Conservation (phyloP, 2,329 filamentous ascomycete species). For the Waltergamsia citrina region DNA sequence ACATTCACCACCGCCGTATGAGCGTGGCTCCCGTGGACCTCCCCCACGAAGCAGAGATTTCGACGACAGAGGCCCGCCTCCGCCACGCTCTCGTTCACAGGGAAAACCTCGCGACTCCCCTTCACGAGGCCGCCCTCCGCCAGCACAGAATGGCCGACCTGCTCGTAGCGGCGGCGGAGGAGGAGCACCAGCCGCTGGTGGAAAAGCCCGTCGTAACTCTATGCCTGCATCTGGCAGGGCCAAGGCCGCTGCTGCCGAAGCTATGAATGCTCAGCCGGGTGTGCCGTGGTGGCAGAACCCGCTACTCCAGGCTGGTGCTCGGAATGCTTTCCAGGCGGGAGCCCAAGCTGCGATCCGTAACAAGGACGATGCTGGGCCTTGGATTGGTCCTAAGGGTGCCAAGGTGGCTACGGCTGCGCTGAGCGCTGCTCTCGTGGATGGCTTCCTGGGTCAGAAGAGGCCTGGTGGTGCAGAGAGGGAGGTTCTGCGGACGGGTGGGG, state of each 20-base stretch:
- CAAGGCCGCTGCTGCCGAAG: constrained; percentile 5
- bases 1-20: background rate
- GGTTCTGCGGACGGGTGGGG: constrained; percentile 14
- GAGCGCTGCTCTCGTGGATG: constrained; percentile 37
- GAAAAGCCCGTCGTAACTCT: constrained; percentile 18
- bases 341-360: constrained; percentile 37
- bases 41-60: background rate
- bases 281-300: constrained; percentile 26
- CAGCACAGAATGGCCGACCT: constrained; percentile 5
- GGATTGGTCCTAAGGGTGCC: constrained; percentile 38
- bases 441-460: constrained; percentile 28
- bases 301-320: constrained; percentile 28
- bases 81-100: constrained; percentile 6
- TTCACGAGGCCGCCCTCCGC: constrained; percentile 13
- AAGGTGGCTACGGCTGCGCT: constrained; percentile 38
- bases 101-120: constrained; percentile 6
- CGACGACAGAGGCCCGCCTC: constrained; percentile 4
- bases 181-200: constrained; percentile 5
- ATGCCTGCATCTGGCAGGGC: constrained; percentile 16
- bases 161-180: constrained; percentile 5
- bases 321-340: constrained; percentile 36
- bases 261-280: too few species aligned
- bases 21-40: background rate
- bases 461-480: constrained; percentile 14
- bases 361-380: constrained; percentile 32